These are phyloP conservation scores for Ceratocystis eucalypticola DNA, from an alignment of 2,329 filamentous ascomycete species.

Conservation along the genomic window DNA sequence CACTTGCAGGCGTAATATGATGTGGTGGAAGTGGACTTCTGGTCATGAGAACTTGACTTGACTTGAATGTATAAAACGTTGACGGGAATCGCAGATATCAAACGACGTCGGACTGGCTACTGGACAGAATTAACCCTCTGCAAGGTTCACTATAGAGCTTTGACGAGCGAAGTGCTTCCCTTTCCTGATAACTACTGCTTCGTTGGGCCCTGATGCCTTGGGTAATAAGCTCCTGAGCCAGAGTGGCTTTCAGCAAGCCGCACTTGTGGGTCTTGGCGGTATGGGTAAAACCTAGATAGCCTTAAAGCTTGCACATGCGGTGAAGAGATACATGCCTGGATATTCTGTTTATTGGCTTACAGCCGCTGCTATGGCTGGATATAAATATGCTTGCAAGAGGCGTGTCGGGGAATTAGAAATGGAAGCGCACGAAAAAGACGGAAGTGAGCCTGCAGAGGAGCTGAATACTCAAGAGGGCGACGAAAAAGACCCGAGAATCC, in stretches of 20 bases:
- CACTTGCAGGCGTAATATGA: too few species aligned
- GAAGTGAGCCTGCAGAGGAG: background rate
- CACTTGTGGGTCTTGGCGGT: background rate
- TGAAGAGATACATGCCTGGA: background rate
- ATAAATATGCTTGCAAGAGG: background rate
- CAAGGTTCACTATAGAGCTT: too few species aligned
- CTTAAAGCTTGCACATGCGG: background rate
- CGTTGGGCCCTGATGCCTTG: background rate
- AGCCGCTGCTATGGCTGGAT: background rate
- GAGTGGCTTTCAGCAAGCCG: background rate
- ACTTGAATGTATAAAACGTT: too few species aligned
- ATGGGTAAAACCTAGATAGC: background rate
- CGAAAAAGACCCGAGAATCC: conserved; percentile 7
- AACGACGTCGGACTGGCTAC: too few species aligned
- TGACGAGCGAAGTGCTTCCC: background rate
- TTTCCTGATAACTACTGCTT: background rate
- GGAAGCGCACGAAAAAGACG: background rate
- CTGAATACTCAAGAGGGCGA: background rate
- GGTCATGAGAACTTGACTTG: too few species aligned
- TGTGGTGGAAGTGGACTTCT: too few species aligned
- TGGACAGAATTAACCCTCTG: too few species aligned
- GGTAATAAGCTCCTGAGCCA: background rate
- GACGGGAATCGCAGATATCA: too few species aligned
- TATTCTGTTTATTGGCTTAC: background rate
- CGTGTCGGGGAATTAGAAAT: background rate